phyloP scores from a whole-genome alignment of 208 protist species.

The Crithidia bombi region DNA sequence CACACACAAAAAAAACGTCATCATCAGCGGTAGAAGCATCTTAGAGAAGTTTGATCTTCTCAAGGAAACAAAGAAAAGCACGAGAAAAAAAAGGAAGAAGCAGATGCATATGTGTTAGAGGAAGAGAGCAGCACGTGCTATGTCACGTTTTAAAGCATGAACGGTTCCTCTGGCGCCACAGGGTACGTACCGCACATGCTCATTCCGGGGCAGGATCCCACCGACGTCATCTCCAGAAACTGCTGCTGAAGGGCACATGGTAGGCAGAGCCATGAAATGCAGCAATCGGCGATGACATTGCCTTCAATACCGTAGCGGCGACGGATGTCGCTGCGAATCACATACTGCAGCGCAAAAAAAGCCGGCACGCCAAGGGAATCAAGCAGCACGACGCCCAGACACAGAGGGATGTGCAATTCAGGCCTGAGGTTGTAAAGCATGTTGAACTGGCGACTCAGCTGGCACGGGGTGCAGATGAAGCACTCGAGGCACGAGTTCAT shows the following conservation, averaged over 20 bases:
- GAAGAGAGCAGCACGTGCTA: not conserved
- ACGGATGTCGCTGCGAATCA: constrained; percentile 22
- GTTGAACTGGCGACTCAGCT: constrained; percentile 50
- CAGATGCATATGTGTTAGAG: not conserved
- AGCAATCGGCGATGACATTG: constrained; percentile 19
- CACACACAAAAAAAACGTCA: constrained; percentile 12
- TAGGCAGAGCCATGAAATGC: constrained; percentile 36
- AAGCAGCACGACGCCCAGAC: constrained; percentile 3
- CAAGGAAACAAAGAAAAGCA: not conserved
- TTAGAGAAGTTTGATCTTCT: not conserved
- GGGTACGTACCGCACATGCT: constrained; percentile 30
- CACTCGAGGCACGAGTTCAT: constrained; percentile 42
- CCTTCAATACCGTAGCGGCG: constrained; percentile 37
- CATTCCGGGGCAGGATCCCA: constrained; percentile 55
- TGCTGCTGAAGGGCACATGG: constrained; percentile 55
- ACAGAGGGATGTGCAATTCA: constrained; percentile 25
- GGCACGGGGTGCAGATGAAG: constrained; percentile 34
- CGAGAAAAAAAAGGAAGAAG: constrained; percentile 14
- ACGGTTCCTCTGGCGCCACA: constrained; percentile 11
- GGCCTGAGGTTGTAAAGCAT: constrained; percentile 39
- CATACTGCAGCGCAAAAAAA: constrained; percentile 13
- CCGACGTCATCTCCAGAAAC: constrained; percentile 60
- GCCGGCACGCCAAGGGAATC: constrained; percentile 2
- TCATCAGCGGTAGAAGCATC: not conserved
- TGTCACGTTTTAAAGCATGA: constrained; percentile 22